Evolutionary conservation across 2,329 filamentous ascomycete genomes (phyloP), one percentile per base, ranked within the genome.

Genomic region (Onygenales sp.): DNA sequence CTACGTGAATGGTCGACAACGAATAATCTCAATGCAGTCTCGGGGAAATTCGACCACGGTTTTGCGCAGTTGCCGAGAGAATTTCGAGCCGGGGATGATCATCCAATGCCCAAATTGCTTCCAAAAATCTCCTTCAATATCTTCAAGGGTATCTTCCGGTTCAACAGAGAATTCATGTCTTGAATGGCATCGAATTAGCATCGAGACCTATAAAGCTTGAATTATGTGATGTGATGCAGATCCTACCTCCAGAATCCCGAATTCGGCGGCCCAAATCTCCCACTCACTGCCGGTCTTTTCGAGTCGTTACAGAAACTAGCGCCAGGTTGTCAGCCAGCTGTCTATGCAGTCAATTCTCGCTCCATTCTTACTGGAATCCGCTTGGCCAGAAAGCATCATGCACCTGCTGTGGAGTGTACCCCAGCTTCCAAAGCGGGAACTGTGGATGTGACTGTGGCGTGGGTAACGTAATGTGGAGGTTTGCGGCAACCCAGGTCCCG

Each of bases 181-280:
- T 49, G 59, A 54, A 31, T 31, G 63, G 58, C 63, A 65, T 64
- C 17, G 59, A 48, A 10, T 58, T 35, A 6, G 53, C 54, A 45
- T 64, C 55, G 47, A 68, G 65, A 2, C 54, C 54, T 17, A 60
- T 9, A 58, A 6, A 59, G 63, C 7, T 68, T 68, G 11, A 69
- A 60, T 54, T 27, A 27, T 27, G 21, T 27, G 21, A 27, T 27
- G 21, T 27, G 21, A 27, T 27, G 21, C 21, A 66, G 65, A 49
- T 68, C 65, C 53, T 65, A 66, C 33, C 66, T 52, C 66, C 66
- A 69, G 8, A 68, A 47, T n/a, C 59, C 56, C 45, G 68, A 65
- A 11, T 54, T 27, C 3, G 39, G 49, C 3, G 58, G 56, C 4
- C 64, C 66, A 56, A 68, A 68, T 33, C 65, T 53, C 35, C 64